Evolutionary conservation across 805 yeast species (phyloP).

Genomic region (Wickerhamomyces strasburgensis): DNA sequence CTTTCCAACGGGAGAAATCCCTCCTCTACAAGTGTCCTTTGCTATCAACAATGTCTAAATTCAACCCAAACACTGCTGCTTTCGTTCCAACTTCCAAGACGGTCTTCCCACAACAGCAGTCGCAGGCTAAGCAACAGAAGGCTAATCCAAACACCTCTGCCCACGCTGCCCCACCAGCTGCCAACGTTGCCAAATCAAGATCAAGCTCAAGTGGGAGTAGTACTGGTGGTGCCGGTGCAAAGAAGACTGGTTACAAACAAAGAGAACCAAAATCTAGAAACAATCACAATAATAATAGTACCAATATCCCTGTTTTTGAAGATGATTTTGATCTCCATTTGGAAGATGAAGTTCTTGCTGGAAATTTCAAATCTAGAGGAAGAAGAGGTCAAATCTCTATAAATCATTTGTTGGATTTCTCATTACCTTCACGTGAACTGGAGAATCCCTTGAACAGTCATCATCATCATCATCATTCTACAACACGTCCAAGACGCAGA

Average conservation of each 20-base stretch:
- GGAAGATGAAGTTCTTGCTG: constrained; percentile 30
- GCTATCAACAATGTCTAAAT: constrained; percentile 7
- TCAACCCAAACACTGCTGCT: constrained; percentile 17
- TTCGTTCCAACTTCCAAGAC: constrained; percentile 19
- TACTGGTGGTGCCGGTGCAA: neutral
- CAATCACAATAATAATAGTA: neutral
- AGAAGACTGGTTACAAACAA: constrained; percentile 4
- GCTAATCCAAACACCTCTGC: constrained; percentile 14
- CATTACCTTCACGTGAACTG: constrained; percentile 37
- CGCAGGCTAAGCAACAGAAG: constrained; percentile 2
- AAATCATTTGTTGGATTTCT: constrained; percentile 62
- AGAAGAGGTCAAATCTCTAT: constrained; percentile 46
- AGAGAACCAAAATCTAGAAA: constrained; percentile 8
- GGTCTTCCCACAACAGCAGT: neutral
- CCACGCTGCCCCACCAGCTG: constrained; percentile 17
- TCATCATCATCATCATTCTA: constrained; percentile 1
- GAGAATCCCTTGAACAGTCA: constrained; percentile 1
- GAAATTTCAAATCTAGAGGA: constrained; percentile 30
- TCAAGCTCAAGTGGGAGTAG: neutral
- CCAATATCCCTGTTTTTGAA: too few relatives aligned
- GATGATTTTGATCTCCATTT: constrained; percentile 28
- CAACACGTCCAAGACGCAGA: constrained; percentile 22
- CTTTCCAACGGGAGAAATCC: too few relatives aligned
- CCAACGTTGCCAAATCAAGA: constrained; percentile 7
- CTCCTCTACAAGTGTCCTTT: too few relatives aligned